These are phyloP conservation scores for Didymella keratinophila DNA, from an alignment of 2,329 filamentous ascomycete genomes.

Conservation along the genomic window DNA sequence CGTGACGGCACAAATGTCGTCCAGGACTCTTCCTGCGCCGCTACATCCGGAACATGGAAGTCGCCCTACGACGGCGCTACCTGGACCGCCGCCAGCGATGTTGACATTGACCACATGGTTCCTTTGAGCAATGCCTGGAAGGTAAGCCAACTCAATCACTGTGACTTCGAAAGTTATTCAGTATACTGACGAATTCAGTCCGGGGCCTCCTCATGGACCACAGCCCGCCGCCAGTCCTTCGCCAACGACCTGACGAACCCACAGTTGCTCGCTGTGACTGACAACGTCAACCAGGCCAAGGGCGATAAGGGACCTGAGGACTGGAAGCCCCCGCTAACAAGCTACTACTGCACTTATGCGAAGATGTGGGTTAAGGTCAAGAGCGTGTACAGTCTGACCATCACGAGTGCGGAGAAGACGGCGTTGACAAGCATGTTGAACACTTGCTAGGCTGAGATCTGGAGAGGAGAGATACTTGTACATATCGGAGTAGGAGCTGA, in stretches of 20 bases:
- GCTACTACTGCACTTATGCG: slow-evolving; percentile 81
- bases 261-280: slow-evolving; percentile 81
- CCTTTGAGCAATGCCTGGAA: slow-evolving; percentile 84
- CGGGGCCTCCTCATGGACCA: slow-evolving; percentile 76
- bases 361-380: slow-evolving; percentile 82
- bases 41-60: slow-evolving; percentile 72
- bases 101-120: slow-evolving; percentile 87
- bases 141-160: not conserved
- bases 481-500: too few species aligned
- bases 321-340: slow-evolving; percentile 71
- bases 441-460: slow-evolving; percentile 61
- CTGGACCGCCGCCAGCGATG: slow-evolving; percentile 72
- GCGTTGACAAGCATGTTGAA: slow-evolving; percentile 71
- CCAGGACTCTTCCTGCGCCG: slow-evolving; percentile 64
- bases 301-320: slow-evolving; percentile 75
- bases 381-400: slow-evolving; percentile 71
- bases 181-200: slow-evolving; percentile 56
- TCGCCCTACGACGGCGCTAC: slow-evolving; percentile 77
- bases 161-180: too few species aligned
- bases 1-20: slow-evolving; percentile 74
- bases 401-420: slow-evolving; percentile 76
- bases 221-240: slow-evolving; percentile 69
- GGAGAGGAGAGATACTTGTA: too few species aligned
- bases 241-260: slow-evolving; percentile 80
- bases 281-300: slow-evolving; percentile 77